Evolutionary conservation across 2,329 filamentous ascomycete genomes (phyloP).

Genomic region (Balansia obtecta): DNA sequence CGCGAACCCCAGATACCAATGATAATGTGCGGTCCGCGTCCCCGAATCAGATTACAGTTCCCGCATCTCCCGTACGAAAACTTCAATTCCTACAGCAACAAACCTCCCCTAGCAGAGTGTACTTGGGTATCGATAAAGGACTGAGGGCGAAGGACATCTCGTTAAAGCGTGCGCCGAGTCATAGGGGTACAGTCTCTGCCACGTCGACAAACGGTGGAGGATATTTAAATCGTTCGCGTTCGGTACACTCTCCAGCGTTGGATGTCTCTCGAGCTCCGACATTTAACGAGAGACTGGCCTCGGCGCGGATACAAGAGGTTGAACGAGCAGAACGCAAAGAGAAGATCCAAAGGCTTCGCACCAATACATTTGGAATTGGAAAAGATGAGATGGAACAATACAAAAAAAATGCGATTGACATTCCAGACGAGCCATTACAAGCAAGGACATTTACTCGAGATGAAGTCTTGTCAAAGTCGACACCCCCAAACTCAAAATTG

Average conservation of each 20-base stretch:
- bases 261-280: slow-evolving; percentile 33
- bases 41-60: slow-evolving; percentile 52
- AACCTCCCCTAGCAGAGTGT: slow-evolving; percentile 65
- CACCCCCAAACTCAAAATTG: slow-evolving; percentile 15
- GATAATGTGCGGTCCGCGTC: slow-evolving; percentile 9
- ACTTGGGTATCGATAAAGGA: slow-evolving; percentile 84
- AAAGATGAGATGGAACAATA: slow-evolving; percentile 46
- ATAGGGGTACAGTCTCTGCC: slow-evolving; percentile 17
- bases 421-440: slow-evolving; percentile 35
- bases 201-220: slow-evolving; percentile 18
- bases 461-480: slow-evolving; percentile 37
- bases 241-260: slow-evolving; percentile 19
- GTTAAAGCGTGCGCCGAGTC: slow-evolving; percentile 56
- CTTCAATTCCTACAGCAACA: slow-evolving; percentile 37
- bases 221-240: slow-evolving; percentile 33
- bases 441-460: slow-evolving; percentile 48
- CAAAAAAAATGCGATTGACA: slow-evolving; percentile 42
- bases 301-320: slow-evolving; percentile 47
- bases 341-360: slow-evolving; percentile 40
- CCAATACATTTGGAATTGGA: slow-evolving; percentile 43
- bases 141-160: slow-evolving; percentile 71
- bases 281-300: slow-evolving; percentile 79
- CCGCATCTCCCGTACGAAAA: slow-evolving; percentile 58
- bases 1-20: slow-evolving; percentile 16
- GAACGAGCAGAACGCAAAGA: slow-evolving; percentile 37